phyloP scores from a whole-genome alignment of 2,329 filamentous ascomycete species.

The Calonectria pauciramosa region DNA sequence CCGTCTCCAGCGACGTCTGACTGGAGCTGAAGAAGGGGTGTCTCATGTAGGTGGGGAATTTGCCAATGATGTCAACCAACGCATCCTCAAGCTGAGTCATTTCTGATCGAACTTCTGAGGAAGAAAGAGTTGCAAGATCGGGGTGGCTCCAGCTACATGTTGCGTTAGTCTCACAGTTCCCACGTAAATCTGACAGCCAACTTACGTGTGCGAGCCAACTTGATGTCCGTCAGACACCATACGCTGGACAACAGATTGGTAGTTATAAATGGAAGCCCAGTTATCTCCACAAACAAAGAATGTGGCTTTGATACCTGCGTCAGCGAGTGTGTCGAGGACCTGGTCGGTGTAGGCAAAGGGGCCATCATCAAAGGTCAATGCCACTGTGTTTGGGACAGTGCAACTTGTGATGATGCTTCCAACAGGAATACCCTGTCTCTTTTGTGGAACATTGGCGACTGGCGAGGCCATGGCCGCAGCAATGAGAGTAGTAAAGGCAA shows the following conservation, averaged over 20 bases:
- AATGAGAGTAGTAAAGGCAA: neutral
- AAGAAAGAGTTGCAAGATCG: slow-evolving; percentile 48
- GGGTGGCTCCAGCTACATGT: slow-evolving; percentile 44
- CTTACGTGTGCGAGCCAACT: slow-evolving; percentile 63
- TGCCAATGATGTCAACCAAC: slow-evolving; percentile 47
- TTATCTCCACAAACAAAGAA: slow-evolving; percentile 45
- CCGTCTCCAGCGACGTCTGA: slow-evolving; percentile 41
- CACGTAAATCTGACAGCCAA: slow-evolving; percentile 32
- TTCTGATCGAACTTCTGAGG: slow-evolving; percentile 35
- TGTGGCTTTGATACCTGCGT: slow-evolving; percentile 45
- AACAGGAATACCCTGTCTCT: slow-evolving; percentile 19
- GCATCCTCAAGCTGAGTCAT: slow-evolving; percentile 43
- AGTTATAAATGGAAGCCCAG: slow-evolving; percentile 30
- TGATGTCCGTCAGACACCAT: slow-evolving; percentile 66
- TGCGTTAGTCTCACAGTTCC: slow-evolving; percentile 32
- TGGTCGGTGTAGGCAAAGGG: slow-evolving; percentile 52
- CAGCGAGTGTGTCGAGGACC: slow-evolving; percentile 49
- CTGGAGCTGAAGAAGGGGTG: slow-evolving; percentile 55
- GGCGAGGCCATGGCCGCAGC: neutral
- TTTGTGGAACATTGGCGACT: neutral
- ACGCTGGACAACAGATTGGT: slow-evolving; percentile 44
- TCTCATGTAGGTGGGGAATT: slow-evolving; percentile 52
- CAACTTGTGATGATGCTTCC: slow-evolving; percentile 40
- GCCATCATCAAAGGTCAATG: slow-evolving; percentile 57
- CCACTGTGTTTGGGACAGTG: slow-evolving; percentile 44